Conservation (phyloP, 345 rosid species). For the Cardamine chenopodiifolia region DNA sequence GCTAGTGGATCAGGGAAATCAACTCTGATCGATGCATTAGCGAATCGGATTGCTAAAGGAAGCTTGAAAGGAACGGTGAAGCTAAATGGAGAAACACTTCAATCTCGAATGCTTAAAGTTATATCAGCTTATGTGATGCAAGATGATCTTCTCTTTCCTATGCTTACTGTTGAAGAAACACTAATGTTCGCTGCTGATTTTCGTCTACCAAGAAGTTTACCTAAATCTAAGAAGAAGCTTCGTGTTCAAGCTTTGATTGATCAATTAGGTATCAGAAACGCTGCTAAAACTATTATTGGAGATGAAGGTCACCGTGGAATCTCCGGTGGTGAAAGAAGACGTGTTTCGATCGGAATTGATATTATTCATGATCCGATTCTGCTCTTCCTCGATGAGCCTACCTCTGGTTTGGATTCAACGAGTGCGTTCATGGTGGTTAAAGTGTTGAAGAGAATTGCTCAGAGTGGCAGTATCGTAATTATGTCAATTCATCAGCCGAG, state of each 20-base stretch:
- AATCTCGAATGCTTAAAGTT: slow-evolving; percentile 79
- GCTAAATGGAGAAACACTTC: slow-evolving; percentile 74
- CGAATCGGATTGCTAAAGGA: slow-evolving; percentile 81
- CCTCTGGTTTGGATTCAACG: slow-evolving; percentile 93
- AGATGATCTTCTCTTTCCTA: slow-evolving; percentile 82
- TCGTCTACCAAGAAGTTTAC: slow-evolving; percentile 73
- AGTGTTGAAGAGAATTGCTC: slow-evolving; percentile 86
- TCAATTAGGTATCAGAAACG: slow-evolving; percentile 83
- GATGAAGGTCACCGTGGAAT: slow-evolving; percentile 98
- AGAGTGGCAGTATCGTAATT: slow-evolving; percentile 88
- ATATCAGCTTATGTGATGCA: slow-evolving; percentile 97
- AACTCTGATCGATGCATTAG: slow-evolving; percentile 84
- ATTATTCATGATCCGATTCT: slow-evolving; percentile 91
- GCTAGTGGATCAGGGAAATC: slow-evolving; percentile 97
- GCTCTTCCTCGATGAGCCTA: slow-evolving; percentile 91
- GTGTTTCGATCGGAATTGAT: slow-evolving; percentile 91
- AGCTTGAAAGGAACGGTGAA: slow-evolving; percentile 72
- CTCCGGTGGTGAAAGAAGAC: slow-evolving; percentile 90
- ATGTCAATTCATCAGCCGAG: slow-evolving; percentile 99
- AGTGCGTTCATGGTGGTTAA: slow-evolving; percentile 98
- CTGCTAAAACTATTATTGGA: slow-evolving; percentile 86
- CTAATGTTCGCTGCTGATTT: slow-evolving; percentile 97
- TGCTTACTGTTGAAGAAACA: slow-evolving; percentile 94
- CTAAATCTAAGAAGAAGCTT: slow-evolving; percentile 75
- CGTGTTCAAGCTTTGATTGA: slow-evolving; percentile 90